Percentiles rank a stretch among this genome's conserved stretches.
Evolutionary conservation across 768 basidiomycete species (phyloP).

Genomic region (Tulasnella sp.): DNA sequence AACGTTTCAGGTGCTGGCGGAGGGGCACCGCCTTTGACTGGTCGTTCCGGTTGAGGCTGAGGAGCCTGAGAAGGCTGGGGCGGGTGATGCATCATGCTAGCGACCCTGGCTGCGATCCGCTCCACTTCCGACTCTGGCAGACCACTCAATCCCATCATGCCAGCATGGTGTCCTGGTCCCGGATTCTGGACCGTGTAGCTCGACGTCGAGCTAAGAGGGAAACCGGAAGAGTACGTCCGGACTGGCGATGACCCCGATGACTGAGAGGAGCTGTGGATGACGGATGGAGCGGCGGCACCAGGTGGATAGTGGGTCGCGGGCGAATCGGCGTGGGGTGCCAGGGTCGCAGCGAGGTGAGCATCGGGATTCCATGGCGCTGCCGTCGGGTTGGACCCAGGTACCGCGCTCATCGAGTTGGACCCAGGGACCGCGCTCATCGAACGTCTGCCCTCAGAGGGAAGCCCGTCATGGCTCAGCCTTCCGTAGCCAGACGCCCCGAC

Average conservation of each 20-base stretch:
- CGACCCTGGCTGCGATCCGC: constrained; percentile 12
- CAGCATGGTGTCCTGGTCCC: background rate
- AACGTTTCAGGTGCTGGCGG: background rate
- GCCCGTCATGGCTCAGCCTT: background rate
- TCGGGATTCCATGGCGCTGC: background rate
- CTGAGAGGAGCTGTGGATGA: background rate
- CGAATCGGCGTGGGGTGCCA: background rate
- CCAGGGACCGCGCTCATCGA: background rate
- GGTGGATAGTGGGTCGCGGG: background rate
- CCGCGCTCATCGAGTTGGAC: background rate
- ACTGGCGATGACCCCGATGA: background rate
- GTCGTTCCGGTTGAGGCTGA: background rate
- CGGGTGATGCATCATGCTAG: constrained; percentile 9
- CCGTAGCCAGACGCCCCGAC: background rate
- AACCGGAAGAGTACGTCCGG: background rate
- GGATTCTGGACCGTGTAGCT: background rate
- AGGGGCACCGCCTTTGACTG: background rate
- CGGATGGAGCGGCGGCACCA: background rate
- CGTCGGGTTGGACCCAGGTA: background rate
- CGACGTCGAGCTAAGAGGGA: background rate
- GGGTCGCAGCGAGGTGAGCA: background rate
- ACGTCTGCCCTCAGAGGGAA: background rate
- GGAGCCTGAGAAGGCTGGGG: background rate
- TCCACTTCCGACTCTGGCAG: constrained; percentile 10
- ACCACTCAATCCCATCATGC: background rate